Evolutionary conservation across 202 grass and related monocot genomes (phyloP), one percentile per base, ranked within the genome.

Genomic region (Saccharum hybrid): DNA sequence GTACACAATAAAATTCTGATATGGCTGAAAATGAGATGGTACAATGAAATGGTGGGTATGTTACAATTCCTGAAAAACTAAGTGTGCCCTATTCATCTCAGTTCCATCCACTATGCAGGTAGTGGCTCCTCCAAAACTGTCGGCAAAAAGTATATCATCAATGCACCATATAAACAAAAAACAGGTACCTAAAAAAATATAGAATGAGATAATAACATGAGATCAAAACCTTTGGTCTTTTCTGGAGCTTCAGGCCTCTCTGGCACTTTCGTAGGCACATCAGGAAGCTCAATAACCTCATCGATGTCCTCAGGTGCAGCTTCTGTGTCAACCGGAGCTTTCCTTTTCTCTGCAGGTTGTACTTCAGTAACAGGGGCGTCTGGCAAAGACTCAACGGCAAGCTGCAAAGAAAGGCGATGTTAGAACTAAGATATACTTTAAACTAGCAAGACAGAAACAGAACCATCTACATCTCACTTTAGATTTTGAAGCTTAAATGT

Each of bases 91-190:
- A 39, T 75, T 79, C 40, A 45, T 60, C 63, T 80, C 88, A 63
- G 33, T 10, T 75, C 13, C 83, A 72, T 75, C 73, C 63, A 68
- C 82, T 86, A 97, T 37, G 90, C 92, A 69, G 95, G 88, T 66
- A 97, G 80, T 30, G 92, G 95, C 59, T 97, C 92, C 84, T 93
- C 95, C 90, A 97, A 84, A 85, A 94, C 95, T 97, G 92, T 54
- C 34, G 79, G 65, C 73, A 61, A 61, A 88, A 28, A 68, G 88
- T 30, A 78, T 22, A 76, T 69, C 36, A 69, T 85, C 60, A 71
- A 13, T 80, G 34, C 59, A 34, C 7, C 46, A 82, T 67, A 51
- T 59, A 59, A 59, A 59, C 8, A 71, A 75, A 60, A 60, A 15
- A 65, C n/a, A 4, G 48, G n/a, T 33, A 51, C 49, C 12, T 16